Evolutionary conservation across 2,329 filamentous ascomycete species (phyloP), one percentile per base, ranked within the genome.

Genomic region (Aspergillus piperis): DNA sequence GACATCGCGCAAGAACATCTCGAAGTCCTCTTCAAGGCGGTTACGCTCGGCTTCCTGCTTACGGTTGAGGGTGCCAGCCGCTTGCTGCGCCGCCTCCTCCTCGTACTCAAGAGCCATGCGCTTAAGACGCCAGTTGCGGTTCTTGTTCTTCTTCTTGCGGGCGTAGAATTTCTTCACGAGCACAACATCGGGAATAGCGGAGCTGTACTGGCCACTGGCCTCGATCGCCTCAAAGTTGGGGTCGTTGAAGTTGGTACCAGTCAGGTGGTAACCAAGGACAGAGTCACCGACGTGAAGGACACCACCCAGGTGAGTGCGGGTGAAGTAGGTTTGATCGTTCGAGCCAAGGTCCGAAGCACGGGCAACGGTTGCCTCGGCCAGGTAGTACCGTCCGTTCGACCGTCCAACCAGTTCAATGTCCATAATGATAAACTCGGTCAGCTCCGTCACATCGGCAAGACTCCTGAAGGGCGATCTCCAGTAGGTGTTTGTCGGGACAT

Each of bases 141-240:
- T 85, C 82, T 88, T 89, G 74, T 87, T 85, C 86, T 94, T 96
- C 82, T 90, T 88, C 78, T 90, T 90, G 69, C 91, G 87, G 60
- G 90, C 87, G 79, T 96, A 99, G 83, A 91, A 88, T 78, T 99
- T 99, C 92, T 96, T 98, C 75, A 99, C 92, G 3, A 99, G 84
- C 6, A 99, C 80, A 0, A 98, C 95, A 71, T 99, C 95, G 0
- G 95, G 95, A 58, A 99, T 90, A 3, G 84, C 87, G 3, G 88
- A 89, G 2, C 86, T 82, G 78, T 96, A 94, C 54, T 88, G 87
- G 75, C 87, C 87, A 56, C 88, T 92, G 54, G 84, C 78, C 76
- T 97, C 92, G 36, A 97, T 84, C 5, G 88, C 90, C 68, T 96
- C 92, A 67, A 90, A 92, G 67, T 96, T 85, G 8, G 84, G 82